Base-by-base conservation (phyloP, 495 filamentous ascomycete genomes). In the Aspergillus olivimuriae region DNA sequence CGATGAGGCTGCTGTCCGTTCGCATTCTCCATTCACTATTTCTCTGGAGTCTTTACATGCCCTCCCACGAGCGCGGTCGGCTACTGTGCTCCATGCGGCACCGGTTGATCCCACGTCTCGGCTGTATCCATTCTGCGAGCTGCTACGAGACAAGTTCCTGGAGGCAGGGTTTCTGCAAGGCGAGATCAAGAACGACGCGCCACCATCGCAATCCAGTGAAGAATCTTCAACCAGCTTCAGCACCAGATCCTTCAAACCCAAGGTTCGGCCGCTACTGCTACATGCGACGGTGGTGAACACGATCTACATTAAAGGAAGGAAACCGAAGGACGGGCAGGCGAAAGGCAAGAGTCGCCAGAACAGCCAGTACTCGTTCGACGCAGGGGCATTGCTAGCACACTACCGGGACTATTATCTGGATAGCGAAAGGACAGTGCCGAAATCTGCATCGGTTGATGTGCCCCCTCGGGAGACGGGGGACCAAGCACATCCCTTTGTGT, bases 221-320 rank as follows among this genome's bases (percentile, higher is more conserved):
- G n/a, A n/a, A n/a, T n/a, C n/a, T n/a, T n/a, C n/a, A n/a, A n/a
- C n/a, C n/a, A n/a, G n/a, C n/a, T n/a, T n/a, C n/a, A n/a, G n/a
- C 18, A 1, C 34, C 15, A 21, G 9, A 35, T 16, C 38, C 2
- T 15, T n/a, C 8, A 56, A 53, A 31, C 51, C 48, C 3, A 65
- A 62, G 41, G 38, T 52, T 1, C 65, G 89, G 23, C 77, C 78
- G n/a, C 59, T 97, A 37, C 73, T 85, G 15, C 57, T 95, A 38
- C 91, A 95, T 58, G 88, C 86, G 12, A 95, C 91, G 3, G 70
- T 96, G 4, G 63, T 92, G 16, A 95, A 96, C 61, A 95, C 89
- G 6, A 77, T 89, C 22, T 95, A 95, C 58, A 78, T 83, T 23
- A 53, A 47, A 21, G 67, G 62, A 18, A 66, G 52, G 56, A 62